Base-by-base conservation (phyloP, 23 red algal species). In the Porphyridium purpureum region DNA sequence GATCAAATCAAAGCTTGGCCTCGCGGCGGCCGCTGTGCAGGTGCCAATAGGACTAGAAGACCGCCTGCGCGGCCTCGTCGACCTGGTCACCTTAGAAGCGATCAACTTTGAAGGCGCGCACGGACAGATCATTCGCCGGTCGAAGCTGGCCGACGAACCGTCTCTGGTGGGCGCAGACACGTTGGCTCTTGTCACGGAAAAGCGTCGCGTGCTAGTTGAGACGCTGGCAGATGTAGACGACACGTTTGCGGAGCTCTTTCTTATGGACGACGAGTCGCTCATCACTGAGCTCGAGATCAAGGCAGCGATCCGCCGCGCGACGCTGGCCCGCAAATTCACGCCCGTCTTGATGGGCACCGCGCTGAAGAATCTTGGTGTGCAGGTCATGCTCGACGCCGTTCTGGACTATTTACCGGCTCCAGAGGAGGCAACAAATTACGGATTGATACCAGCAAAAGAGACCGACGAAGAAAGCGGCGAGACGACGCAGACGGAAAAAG, bases 171-270 rank as follows among this genome's bases (percentile, higher is more conserved):
- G 1, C 29, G 32, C 11, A 1, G 35, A 17, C 29, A 55, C 11
- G 51, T 55, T 2, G 35, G 51, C 35, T 55, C 17, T 2, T 17
- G 20, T 11, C n/a, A 11, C 32, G n/a, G n/a, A n/a, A 49, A 62
- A 66, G 30, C 64, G 90, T 35, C 49, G 47, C 4, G 50, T 26
- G 30, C 72, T 98, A 3, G 38, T 84, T 0, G 90, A 98, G 63
- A 49, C 69, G 3, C 29, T 98, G 1, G 90, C 90, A n/a, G 72
- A 98, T 31, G 80, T 98, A 6, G 90, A 98, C 49, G 90, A 98
- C 47, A 28, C 19, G 26, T 30, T 98, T 5, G 90, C 68, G 21
- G 90, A 98, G 33, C 57, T 62, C 17, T 98, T 74, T 50, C 47
- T 98, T 14, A 60, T 72, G 52, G 57, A 66, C 24, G 75, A 85